These are phyloP conservation scores for Xylaria scruposa DNA, from an alignment of 495 filamentous ascomycete species.

Conservation along the genomic window DNA sequence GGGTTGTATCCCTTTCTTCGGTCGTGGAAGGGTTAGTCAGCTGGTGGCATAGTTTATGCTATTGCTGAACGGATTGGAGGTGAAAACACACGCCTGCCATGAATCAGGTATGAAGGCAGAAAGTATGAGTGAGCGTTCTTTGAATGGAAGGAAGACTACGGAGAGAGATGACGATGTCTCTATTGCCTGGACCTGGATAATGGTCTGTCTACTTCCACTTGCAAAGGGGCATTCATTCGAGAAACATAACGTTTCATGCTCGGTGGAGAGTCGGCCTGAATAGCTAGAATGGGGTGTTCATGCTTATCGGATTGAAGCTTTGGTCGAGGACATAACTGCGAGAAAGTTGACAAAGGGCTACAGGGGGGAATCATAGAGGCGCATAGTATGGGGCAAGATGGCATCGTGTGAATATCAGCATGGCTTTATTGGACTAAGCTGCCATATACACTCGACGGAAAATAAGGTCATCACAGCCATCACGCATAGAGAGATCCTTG, in stretches of 20 bases:
- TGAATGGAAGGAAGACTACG: not conserved
- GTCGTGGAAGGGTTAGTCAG: not conserved
- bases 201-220: not conserved
- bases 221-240: not conserved
- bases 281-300: not conserved
- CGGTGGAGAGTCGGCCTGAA: not conserved
- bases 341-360: not conserved
- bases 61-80: not conserved
- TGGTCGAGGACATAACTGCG: not conserved
- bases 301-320: not conserved
- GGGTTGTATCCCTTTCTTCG: not conserved
- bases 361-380: not conserved
- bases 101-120: not conserved
- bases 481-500: not conserved
- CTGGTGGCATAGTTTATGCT: not conserved
- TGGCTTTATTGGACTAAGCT: not conserved
- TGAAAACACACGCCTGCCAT: not conserved
- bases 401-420: not conserved
- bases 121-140: not conserved
- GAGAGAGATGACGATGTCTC: not conserved
- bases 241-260: not conserved
- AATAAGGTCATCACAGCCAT: not conserved
- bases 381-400: not conserved
- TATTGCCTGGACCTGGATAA: not conserved
- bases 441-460: not conserved